These are phyloP conservation scores for Pezicula neosporulosa DNA, from an alignment of 2,329 filamentous ascomycete genomes.

Conservation along the genomic window DNA sequence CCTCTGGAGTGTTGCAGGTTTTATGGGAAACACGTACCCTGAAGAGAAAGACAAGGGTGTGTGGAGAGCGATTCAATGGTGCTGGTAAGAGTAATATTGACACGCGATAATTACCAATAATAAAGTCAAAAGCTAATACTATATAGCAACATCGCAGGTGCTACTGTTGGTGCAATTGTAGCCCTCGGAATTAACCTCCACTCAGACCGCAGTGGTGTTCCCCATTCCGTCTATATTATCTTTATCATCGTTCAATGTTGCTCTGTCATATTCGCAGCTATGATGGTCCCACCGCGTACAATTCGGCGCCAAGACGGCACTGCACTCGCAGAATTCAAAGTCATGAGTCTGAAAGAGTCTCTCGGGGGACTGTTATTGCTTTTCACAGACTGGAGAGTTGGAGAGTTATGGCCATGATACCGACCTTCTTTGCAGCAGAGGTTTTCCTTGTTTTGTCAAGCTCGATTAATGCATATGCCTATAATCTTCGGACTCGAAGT, in stretches of 20 bases:
- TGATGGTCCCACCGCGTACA: not conserved
- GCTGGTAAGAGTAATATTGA: not conserved
- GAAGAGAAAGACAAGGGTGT: conserved; percentile 3
- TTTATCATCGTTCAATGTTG: conserved; percentile 1
- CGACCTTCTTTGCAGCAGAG: not conserved
- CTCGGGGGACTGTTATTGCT: not conserved
- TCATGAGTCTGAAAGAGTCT: not conserved
- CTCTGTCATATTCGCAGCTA: not conserved
- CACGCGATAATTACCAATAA: no score
- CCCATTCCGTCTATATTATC: conserved; percentile 3
- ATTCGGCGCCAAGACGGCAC: not conserved
- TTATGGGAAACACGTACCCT: conserved; percentile 1
- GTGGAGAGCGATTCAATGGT: conserved; percentile 1
- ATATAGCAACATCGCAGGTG: not conserved
- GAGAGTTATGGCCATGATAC: not conserved
- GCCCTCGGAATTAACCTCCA: not conserved
- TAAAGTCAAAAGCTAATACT: no score
- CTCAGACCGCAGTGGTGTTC: not conserved
- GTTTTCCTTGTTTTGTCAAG: not conserved
- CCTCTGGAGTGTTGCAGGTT: conserved; percentile 1
- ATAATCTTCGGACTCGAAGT: not conserved
- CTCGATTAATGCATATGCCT: conserved; percentile 1
- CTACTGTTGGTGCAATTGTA: not conserved
- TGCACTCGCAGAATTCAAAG: conserved; percentile 1
- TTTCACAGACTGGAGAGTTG: not conserved